Base-by-base conservation (phyloP, 2,329 filamentous ascomycete species). In the Passalora sequoiae region DNA sequence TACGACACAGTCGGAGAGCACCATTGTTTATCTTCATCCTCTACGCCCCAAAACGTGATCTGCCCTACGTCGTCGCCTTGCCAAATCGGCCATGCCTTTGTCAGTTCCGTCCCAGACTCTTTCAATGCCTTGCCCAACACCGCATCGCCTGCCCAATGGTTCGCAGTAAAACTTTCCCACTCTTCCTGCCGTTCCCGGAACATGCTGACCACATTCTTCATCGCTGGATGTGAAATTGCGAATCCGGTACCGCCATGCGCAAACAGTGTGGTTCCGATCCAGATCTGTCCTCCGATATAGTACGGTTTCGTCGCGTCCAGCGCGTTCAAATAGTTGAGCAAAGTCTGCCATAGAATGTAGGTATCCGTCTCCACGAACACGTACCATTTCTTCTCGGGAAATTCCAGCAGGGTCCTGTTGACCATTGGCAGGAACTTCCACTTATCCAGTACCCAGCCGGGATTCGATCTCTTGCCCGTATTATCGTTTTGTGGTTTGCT, bases 281-380 rank as follows among this genome's bases (percentile, higher is more conserved):
- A 60, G 10, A 59, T 55, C 9, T 64, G 65, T 0, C 62, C 63
- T 24, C 69, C 69, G n/a, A 60, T 60, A 44, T 71, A 71, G 46
- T 69, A 62, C 2, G 64, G 60, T 24, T 67, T 66, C n/a, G 61
- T 58, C 24, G 61, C 61, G 41, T 71, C 66, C 6, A 70, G 56
- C 9, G 62, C 53, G 24, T 52, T 49, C 5, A 67, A 49, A 60
- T 69, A 70, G 21, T 66, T 62, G 17, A 71, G 50, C 10, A 68
- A 36, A 12, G 73, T 74, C 27, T 68, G 61, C 66, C 75, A 74
- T 6, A 75, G 64, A 32, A 78, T 60, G 48, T 75, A 78, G 0
- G 75, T 78, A 54, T 80, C 77, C 1, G 74, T 71, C 51, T 79
- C 76, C 33, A 77, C 70, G 56, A 80, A 80, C 38, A 78, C 63